phyloP scores from a whole-genome alignment of 768 basidiomycete species.

The Xanthoconium purpureum region DNA sequence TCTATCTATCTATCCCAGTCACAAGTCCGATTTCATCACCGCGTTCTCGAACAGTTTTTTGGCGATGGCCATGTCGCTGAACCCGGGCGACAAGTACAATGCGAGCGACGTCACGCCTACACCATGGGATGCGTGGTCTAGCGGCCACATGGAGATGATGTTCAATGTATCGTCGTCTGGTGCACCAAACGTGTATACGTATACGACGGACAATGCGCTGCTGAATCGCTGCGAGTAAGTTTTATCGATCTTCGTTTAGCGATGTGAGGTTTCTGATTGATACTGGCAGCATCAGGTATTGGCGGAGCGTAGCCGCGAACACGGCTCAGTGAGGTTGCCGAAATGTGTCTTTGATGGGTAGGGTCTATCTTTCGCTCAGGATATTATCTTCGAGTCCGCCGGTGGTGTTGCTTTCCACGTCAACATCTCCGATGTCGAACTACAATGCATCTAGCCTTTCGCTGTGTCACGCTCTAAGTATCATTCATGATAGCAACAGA shows the following conservation, averaged over 20 bases:
- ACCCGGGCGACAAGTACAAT: not conserved
- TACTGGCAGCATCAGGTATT: not conserved
- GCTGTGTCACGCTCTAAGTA: too few species aligned
- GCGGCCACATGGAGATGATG: conserved; percentile 1
- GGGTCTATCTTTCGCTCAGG: not conserved
- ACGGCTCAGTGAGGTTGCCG: not conserved
- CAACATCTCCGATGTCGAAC: too few species aligned
- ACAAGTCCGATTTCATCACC: not conserved
- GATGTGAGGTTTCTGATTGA: not conserved
- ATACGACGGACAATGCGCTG: not conserved
- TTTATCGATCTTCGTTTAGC: not conserved
- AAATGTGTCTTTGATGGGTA: not conserved
- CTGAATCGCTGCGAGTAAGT: not conserved
- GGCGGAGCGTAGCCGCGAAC: not conserved
- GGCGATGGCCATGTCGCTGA: not conserved
- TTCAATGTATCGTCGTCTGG: conserved; percentile 6
- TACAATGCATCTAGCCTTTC: too few species aligned
- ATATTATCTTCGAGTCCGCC: too few species aligned
- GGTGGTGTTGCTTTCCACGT: too few species aligned
- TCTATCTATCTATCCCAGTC: not conserved
- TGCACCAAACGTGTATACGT: not conserved
- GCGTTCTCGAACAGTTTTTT: conserved; percentile 6
- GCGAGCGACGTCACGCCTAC: not conserved
- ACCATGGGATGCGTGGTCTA: not conserved
- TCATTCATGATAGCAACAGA: not conserved